Evolutionary conservation across 352 stramenopile species (phyloP).

Genomic region (Paralagenidium karlingii): DNA sequence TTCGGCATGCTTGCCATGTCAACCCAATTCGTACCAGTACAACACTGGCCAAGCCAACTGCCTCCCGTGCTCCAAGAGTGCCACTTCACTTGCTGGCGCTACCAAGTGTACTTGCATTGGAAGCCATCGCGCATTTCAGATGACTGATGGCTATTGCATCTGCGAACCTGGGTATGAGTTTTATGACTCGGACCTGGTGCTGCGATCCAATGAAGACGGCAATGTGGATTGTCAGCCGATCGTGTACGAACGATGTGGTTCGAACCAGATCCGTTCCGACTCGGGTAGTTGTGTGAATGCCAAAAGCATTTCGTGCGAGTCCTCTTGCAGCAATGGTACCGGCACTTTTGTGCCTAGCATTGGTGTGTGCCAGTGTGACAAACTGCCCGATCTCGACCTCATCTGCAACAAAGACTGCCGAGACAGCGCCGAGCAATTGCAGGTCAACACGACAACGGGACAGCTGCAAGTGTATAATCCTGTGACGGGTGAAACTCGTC

Average conservation of each 20-base stretch:
- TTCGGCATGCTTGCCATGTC: slow-evolving; percentile 52
- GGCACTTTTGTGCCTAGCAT: slow-evolving; percentile 65
- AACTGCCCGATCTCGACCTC: slow-evolving; percentile 50
- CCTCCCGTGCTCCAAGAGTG: slow-evolving; percentile 79
- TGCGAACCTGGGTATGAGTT: slow-evolving; percentile 87
- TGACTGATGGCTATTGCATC: slow-evolving; percentile 84
- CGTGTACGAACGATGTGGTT: slow-evolving; percentile 77
- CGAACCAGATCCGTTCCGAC: slow-evolving; percentile 60
- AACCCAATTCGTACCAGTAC: slow-evolving; percentile 72
- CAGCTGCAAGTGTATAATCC: slow-evolving; percentile 56
- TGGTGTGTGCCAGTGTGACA: slow-evolving; percentile 81
- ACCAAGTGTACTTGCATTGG: slow-evolving; percentile 74
- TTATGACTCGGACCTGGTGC: slow-evolving; percentile 78
- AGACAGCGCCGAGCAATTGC: slow-evolving; percentile 25
- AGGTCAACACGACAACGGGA: slow-evolving; percentile 38
- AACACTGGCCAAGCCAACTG: slow-evolving; percentile 44
- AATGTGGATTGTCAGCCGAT: slow-evolving; percentile 86
- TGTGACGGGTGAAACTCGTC: slow-evolving; percentile 11
- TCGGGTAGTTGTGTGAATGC: slow-evolving; percentile 47
- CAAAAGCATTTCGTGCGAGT: slow-evolving; percentile 24
- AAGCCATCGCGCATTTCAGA: slow-evolving; percentile 84
- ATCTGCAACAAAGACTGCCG: slow-evolving; percentile 76
- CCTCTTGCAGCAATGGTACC: slow-evolving; percentile 48
- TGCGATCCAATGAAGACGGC: slow-evolving; percentile 72
- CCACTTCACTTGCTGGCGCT: slow-evolving; percentile 23